phyloP scores from a whole-genome alignment of 345 rosid species.

The Heritiera littoralis region DNA sequence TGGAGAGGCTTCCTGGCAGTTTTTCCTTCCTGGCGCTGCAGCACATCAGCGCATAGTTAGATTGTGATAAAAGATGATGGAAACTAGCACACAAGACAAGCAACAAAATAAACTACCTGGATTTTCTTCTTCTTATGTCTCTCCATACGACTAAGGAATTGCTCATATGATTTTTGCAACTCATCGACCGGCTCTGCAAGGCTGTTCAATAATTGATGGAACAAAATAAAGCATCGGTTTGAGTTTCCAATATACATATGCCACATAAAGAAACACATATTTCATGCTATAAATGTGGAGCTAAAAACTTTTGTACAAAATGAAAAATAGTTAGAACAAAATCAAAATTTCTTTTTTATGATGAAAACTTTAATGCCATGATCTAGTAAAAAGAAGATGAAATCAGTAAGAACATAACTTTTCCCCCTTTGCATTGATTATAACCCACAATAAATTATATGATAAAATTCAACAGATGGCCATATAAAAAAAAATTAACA shows the following conservation, averaged over 20 bases:
- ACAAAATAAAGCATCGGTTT: neutral
- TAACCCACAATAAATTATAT: neutral
- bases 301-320: neutral
- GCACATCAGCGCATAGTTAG: slow-evolving; percentile 20
- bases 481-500: neutral
- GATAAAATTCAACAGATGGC: neutral
- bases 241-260: neutral
- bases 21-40: slow-evolving; percentile 53
- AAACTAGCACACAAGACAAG: slow-evolving; percentile 19
- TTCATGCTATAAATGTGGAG: neutral
- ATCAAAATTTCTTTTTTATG: neutral
- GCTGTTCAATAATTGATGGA: slow-evolving; percentile 39
- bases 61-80: slow-evolving; percentile 11
- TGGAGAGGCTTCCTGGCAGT: slow-evolving; percentile 32
- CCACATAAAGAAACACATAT: neutral
- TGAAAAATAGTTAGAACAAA: neutral
- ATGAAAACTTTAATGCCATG: neutral
- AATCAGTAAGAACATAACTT: neutral
- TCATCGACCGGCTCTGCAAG: slow-evolving; percentile 88
- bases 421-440: neutral
- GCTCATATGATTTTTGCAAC: slow-evolving; percentile 78
- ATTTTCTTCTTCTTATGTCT: slow-evolving; percentile 63
- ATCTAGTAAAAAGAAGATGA: neutral
- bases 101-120: slow-evolving; percentile 44
- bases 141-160: slow-evolving; percentile 73